Evolutionary conservation across 495 filamentous ascomycete species (phyloP).

Genomic region (Aspergillus conjunctus): DNA sequence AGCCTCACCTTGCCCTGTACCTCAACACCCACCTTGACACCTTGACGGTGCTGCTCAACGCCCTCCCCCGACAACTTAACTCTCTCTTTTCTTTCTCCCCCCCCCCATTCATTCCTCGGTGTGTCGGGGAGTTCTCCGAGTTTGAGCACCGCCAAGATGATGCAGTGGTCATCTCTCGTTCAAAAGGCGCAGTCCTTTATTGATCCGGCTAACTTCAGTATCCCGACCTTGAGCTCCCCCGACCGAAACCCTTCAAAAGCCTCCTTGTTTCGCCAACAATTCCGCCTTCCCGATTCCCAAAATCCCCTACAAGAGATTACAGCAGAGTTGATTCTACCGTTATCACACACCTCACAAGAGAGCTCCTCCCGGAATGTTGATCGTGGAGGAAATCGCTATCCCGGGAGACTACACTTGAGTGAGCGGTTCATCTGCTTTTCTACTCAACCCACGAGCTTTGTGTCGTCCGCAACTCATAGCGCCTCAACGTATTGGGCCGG

Average conservation of each 20-base stretch:
- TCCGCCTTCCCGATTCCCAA: conserved; percentile 89
- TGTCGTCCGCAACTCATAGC: conserved; percentile 71
- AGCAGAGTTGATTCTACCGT: conserved; percentile 84
- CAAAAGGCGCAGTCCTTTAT: conserved; percentile 95
- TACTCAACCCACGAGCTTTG: conserved; percentile 85
- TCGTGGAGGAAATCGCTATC: conserved; percentile 75
- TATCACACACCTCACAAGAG: conserved; percentile 58
- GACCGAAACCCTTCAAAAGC: conserved; percentile 86
- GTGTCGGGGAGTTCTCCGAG: not conserved
- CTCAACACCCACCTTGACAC: not conserved
- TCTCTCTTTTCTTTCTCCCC: conserved; percentile 3
- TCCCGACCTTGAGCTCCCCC: conserved; percentile 64
- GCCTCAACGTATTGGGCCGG: conserved; percentile 80
- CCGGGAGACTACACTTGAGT: conserved; percentile 90
- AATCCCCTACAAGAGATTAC: conserved; percentile 93
- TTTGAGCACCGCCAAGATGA: conserved; percentile 51
- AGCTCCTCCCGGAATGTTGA: conserved; percentile 63
- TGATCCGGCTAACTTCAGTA: conserved; percentile 69
- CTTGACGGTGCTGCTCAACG: not conserved
- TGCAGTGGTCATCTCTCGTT: conserved; percentile 82
- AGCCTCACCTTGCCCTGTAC: conserved; percentile 13
- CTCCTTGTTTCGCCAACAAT: conserved; percentile 91
- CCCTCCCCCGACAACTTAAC: conserved; percentile 6
- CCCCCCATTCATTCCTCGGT: too few relatives aligned
- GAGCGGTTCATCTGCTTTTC: conserved; percentile 96